phyloP scores from a whole-genome alignment of 2,329 filamentous ascomycete genomes.

The Trichothecium sympodiale region DNA sequence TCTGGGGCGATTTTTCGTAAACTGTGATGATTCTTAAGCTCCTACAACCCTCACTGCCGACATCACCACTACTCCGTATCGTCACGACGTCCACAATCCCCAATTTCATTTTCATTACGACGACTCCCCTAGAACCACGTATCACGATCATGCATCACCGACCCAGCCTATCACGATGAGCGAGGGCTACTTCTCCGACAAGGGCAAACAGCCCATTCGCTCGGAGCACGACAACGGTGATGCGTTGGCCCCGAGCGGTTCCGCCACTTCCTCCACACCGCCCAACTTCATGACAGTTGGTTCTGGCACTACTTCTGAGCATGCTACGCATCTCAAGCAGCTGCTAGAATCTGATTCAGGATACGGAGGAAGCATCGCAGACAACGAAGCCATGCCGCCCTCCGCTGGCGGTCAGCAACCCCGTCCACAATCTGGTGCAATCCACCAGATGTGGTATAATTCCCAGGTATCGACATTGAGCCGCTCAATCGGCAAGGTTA shows the following conservation, averaged over 20 bases:
- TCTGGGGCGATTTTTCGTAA: no score
- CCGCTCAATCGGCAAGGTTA: slow-evolving; percentile 74
- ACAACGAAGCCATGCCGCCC: slow-evolving; percentile 44
- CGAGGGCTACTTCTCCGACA: slow-evolving; percentile 45
- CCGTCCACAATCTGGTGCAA: slow-evolving; percentile 59
- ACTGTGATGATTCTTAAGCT: no score
- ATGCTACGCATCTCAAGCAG: slow-evolving; percentile 68
- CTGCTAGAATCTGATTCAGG: slow-evolving; percentile 83
- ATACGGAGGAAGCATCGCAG: slow-evolving; percentile 71
- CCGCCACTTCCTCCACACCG: slow-evolving; percentile 17
- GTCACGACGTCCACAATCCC: slow-evolving; percentile 6
- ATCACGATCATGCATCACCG: slow-evolving; percentile 22
- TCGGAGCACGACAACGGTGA: slow-evolving; percentile 17
- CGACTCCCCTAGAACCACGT: background rate
- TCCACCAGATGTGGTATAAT: slow-evolving; percentile 92
- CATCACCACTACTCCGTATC: slow-evolving; percentile 9
- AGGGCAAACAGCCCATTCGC: slow-evolving; percentile 36
- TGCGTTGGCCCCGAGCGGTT: slow-evolving; percentile 13
- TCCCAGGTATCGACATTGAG: slow-evolving; percentile 80
- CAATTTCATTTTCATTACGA: slow-evolving; percentile 6
- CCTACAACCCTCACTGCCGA: slow-evolving; percentile 3
- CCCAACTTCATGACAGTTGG: slow-evolving; percentile 85
- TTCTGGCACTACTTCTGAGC: slow-evolving; percentile 67
- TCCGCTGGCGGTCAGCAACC: slow-evolving; percentile 30
- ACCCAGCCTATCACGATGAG: slow-evolving; percentile 36